Evolutionary conservation across 331 rosid genomes (phyloP), one percentile per base, ranked within the genome.

Genomic region (Rosa hybrid): DNA sequence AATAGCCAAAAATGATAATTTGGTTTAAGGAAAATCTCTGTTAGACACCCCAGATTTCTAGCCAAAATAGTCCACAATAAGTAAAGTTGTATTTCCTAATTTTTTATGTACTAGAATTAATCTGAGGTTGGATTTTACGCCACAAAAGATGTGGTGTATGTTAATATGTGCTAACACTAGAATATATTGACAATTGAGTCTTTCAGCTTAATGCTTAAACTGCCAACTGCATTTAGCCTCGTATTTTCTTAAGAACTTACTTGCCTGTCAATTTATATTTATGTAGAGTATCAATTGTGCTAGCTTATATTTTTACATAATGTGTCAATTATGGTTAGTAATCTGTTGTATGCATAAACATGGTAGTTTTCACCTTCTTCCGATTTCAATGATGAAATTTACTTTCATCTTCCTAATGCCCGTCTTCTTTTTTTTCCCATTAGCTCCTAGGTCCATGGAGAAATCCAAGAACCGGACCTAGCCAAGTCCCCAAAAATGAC

Each of bases 371-470:
- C 46, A 16, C 59, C 80, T 34, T 48, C 80, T 34, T 48, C 12
- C 34, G 14, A 65, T 30, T 45, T 76, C 53, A 60, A 7, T 76
- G 13, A 7, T 48, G 30, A 65, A 34, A 6, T 50, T 50, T 8
- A 12, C 14, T 42, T 51, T 68, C 48, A 69, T 69, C 39, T 34
- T 34, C 25, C 9, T 12, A 14, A 21, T 9, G n/a, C 42, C 39
- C 23, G 21, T 34, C 39, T 34, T 34, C 39, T 34, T 34, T 76
- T 42, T 48, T 48, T 44, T 34, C 75, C 64, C 18, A 25, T 80
- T 83, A 94, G 98, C 98, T 78, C 98, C 98, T 13, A 84, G 94
- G 89, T 89, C 94, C 72, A 82, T 88, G 96, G 98, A 90, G 68
- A 94, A 94, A 83, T 92, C 96, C 80, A 92, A 81, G 85, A 88